A percentile compares a stretch with the other conserved stretches of the same genome.
phyloP scores from a whole-genome alignment of 164 flowering plant species.

The Santalum album region DNA sequence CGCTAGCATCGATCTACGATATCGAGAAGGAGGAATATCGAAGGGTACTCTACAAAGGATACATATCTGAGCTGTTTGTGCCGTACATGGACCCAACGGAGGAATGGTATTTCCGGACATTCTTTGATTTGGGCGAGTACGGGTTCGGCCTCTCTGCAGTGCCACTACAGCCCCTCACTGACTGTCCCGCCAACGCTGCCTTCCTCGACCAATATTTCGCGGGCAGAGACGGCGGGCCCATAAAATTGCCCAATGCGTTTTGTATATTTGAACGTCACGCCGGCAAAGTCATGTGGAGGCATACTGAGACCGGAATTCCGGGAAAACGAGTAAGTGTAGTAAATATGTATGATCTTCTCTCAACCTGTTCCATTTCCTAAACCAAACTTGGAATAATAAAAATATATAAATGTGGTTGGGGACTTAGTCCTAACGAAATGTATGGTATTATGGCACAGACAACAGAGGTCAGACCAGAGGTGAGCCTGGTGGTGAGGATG shows the following conservation, averaged over 20 bases:
- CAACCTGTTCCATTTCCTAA: too few species aligned
- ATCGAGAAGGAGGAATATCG: slow-evolving; percentile 23
- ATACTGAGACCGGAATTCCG: slow-evolving; percentile 39
- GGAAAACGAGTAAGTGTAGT: slow-evolving; percentile 32
- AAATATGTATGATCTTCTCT: too few species aligned
- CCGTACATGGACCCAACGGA: slow-evolving; percentile 65
- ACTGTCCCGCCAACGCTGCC: slow-evolving; percentile 46
- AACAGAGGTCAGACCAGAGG: slow-evolving; percentile 18
- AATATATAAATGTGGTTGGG: too few species aligned
- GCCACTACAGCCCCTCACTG: slow-evolving; percentile 36
- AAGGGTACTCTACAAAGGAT: slow-evolving; percentile 44
- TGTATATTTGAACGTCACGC: slow-evolving; percentile 51
- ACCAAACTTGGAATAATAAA: too few species aligned
- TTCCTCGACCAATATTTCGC: slow-evolving; percentile 41
- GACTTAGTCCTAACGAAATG: too few species aligned
- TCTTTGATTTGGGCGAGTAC: slow-evolving; percentile 53
- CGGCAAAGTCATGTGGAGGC: slow-evolving; percentile 63
- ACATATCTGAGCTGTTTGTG: slow-evolving; percentile 51
- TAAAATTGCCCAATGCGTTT: slow-evolving; percentile 20
- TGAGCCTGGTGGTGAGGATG: slow-evolving; percentile 33
- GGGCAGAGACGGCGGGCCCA: slow-evolving; percentile 31
- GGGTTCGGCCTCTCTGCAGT: slow-evolving; percentile 43
- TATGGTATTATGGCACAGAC: slow-evolving; percentile 9
- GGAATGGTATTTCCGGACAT: slow-evolving; percentile 52
- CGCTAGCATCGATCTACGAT: slow-evolving; percentile 46